Evolutionary conservation across 148 eudicot species (phyloP).

Genomic region (Cornus controversa): DNA sequence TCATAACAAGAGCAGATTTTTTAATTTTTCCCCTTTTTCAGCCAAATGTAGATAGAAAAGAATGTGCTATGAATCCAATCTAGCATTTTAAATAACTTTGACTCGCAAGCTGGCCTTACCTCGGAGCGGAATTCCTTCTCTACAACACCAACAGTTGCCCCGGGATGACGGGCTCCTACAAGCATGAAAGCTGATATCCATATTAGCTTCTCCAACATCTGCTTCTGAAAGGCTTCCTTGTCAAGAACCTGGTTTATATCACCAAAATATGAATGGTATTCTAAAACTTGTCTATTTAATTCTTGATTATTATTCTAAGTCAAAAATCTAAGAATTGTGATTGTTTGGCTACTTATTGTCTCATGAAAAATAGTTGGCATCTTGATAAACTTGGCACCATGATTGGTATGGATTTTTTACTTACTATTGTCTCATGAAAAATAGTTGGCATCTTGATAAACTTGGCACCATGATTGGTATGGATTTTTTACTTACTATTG

Average conservation of each 20-base stretch:
- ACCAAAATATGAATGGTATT: neutral
- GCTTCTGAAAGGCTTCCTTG: conserved; percentile 83
- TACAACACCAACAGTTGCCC: conserved; percentile 89
- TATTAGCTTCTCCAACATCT: conserved; percentile 94
- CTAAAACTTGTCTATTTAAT: neutral
- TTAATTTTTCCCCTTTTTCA: neutral
- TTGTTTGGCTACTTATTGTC: too few relatives aligned
- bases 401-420: too few relatives aligned
- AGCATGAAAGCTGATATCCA: conserved; percentile 99
- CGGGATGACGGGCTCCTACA: conserved; percentile 99
- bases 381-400: too few relatives aligned
- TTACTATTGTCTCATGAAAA: too few relatives aligned
- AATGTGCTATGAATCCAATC: neutral
- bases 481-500: too few relatives aligned
- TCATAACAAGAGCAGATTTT: neutral
- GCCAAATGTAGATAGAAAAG: neutral
- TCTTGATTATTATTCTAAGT: too few relatives aligned
- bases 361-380: too few relatives aligned
- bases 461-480: too few relatives aligned
- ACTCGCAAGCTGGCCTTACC: conserved; percentile 32
- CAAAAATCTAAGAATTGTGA: too few relatives aligned
- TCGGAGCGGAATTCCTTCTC: conserved; percentile 89
- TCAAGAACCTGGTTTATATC: conserved; percentile 69
- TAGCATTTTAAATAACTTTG: neutral
- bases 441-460: too few relatives aligned